phyloP scores from a whole-genome alignment of 2,329 filamentous ascomycete species.

The Orbilia javanica region DNA sequence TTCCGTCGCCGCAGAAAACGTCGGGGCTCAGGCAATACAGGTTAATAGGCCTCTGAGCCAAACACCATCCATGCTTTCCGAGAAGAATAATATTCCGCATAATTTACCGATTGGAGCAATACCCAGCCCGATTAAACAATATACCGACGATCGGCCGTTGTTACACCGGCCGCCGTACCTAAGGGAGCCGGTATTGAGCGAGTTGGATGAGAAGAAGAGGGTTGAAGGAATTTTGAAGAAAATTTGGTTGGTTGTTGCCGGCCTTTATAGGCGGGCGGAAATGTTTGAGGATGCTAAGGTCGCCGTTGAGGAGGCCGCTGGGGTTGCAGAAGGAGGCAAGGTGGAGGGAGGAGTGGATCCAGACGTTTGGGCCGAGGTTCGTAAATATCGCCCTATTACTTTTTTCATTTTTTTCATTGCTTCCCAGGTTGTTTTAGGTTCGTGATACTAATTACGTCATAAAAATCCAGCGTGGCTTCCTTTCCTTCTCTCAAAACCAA shows the following conservation, averaged over 20 bases:
- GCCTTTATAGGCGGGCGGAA: conserved; percentile 84
- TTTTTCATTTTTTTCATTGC: conserved; percentile 5
- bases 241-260: conserved; percentile 91
- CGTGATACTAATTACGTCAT: conserved; percentile 58
- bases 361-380: conserved; percentile 84
- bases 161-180: conserved; percentile 60
- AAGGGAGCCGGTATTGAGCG: conserved; percentile 60
- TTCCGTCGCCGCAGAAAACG: conserved; percentile 20
- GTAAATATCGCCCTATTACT: conserved; percentile 61
- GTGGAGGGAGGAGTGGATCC: conserved; percentile 57
- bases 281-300: conserved; percentile 84
- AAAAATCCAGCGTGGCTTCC: conserved; percentile 73
- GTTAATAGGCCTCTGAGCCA: conserved; percentile 20
- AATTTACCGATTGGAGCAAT: conserved; percentile 60
- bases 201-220: conserved; percentile 60
- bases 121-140: conserved; percentile 59
- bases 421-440: conserved; percentile 1
- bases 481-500: conserved; percentile 73
- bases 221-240: conserved; percentile 74
- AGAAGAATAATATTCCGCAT: conserved; percentile 51
- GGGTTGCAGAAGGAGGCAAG: conserved; percentile 79
- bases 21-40: conserved; percentile 36
- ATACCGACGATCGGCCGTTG: conserved; percentile 60
- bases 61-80: conserved; percentile 22
- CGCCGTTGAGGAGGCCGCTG: conserved; percentile 83